phyloP scores from a whole-genome alignment of 306 rosid genomes.

The Sicyos baderoa region DNA sequence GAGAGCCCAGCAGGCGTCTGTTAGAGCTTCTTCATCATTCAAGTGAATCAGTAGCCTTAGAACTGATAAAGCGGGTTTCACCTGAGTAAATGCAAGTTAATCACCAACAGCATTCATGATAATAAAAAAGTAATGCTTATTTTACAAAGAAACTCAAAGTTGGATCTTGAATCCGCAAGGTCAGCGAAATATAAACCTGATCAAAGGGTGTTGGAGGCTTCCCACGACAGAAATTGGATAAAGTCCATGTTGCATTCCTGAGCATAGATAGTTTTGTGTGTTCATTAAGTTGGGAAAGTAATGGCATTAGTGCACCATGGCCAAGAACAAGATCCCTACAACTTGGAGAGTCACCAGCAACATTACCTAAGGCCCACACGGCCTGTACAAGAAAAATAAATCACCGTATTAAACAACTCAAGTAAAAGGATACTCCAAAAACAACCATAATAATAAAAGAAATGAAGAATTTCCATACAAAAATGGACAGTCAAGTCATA shows the following conservation, averaged over 20 bases:
- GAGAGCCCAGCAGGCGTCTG: conserved; percentile 64
- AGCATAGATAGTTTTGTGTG: conserved; percentile 48
- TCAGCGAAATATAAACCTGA: conserved; percentile 30
- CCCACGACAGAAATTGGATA: conserved; percentile 59
- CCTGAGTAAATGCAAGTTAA: conserved; percentile 32
- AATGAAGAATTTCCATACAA: not conserved
- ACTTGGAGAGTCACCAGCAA: conserved; percentile 59
- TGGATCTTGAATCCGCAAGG: not conserved
- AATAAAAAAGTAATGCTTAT: not conserved
- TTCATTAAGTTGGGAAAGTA: conserved; percentile 42
- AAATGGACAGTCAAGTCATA: not conserved
- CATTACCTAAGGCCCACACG: conserved; percentile 55
- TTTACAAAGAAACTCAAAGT: not conserved
- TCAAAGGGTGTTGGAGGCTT: conserved; percentile 54
- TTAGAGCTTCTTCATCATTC: conserved; percentile 51
- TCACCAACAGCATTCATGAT: not conserved
- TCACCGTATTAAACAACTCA: too few species aligned
- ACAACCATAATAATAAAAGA: too few species aligned
- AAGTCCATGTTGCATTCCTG: conserved; percentile 57
- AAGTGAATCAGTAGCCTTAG: conserved; percentile 40
- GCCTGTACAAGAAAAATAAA: conserved; percentile 29
- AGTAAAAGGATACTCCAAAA: too few species aligned
- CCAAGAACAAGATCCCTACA: conserved; percentile 55
- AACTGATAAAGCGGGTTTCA: conserved; percentile 50
- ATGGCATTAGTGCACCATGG: conserved; percentile 47